Percentiles rank a stretch among this genome's conserved stretches.
phyloP scores from a whole-genome alignment of 129 eudicot genomes.

The Glebionis coronaria region DNA sequence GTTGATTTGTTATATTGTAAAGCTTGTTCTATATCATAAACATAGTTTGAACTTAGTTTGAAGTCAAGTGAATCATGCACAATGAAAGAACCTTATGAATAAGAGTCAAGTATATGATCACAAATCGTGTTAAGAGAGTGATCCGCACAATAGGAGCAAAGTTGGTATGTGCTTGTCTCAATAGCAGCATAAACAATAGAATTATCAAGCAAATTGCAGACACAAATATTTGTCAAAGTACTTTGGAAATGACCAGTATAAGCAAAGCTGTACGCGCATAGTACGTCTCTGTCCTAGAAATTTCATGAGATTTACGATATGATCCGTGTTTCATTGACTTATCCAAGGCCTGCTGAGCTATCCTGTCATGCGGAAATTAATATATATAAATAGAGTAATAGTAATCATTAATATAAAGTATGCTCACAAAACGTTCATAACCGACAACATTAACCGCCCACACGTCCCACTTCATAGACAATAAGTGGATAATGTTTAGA shows the following conservation, averaged over 20 bases:
- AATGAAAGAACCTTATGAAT: no score
- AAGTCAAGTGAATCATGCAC: no score
- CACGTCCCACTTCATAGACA: no score
- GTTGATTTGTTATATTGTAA: no score
- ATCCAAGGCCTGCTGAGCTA: constrained; percentile 46
- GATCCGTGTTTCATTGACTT: constrained; percentile 35
- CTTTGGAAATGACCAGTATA: constrained; percentile 55
- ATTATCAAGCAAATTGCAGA: background rate
- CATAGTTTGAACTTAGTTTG: no score
- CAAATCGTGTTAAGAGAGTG: no score
- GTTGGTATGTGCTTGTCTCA: background rate
- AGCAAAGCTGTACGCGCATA: constrained; percentile 44
- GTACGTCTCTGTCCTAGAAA: constrained; percentile 27
- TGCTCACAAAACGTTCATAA: no score
- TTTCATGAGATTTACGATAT: constrained; percentile 30
- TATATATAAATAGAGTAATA: background rate
- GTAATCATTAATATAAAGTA: background rate
- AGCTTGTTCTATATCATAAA: no score
- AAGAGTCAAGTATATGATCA: no score
- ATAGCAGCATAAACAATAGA: background rate
- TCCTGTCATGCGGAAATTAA: constrained; percentile 35
- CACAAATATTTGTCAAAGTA: background rate
- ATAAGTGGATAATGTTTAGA: no score
- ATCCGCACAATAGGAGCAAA: no score
- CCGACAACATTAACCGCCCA: no score